Base-by-base conservation (phyloP, 2,329 filamentous ascomycete species). In the Xylaria sp. region DNA sequence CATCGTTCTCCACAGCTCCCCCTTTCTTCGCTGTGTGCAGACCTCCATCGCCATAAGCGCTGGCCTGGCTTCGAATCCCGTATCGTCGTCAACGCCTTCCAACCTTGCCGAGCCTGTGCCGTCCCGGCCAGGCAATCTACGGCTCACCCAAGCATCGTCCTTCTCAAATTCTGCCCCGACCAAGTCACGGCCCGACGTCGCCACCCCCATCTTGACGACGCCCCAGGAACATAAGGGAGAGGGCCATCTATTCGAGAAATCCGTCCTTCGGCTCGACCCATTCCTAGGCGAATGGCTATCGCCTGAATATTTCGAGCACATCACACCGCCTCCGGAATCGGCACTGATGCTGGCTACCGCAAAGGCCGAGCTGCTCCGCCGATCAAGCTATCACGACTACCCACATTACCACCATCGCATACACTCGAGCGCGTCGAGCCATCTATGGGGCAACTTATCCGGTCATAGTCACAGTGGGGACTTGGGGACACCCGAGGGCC, bases 231-330 rank as follows among this genome's bases (percentile, higher is more conserved):
- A 56, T 4, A 4, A 20, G n/a, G 20, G 31, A 33, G 26, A 23
- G n/a, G 6, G 23, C 7, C 72, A 74, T 4, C 74, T 33, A 33
- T 33, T 87, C 67, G 83, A 85, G 66, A 91, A 88, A 71, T 83
- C 88, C 3, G 85, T 90, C 10, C 81, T 99, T 57, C 91, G 96
- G 0, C 86, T 99, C 6, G 96, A 99, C 80, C 92, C 94, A 0
- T 97, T 97, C 77, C 85, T 99, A 0, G 95, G 96, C 58, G 96
- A 99, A 84, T 99, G 96, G 96, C 85, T 98, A 36, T 93, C 92
- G 1, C 93, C 94, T 0, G 91, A 94, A 77, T 99, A 99, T 79
- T 99, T 95, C 76, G 94, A 97, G 71, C 87, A 92, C 61, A 97
- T 97, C 72, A 95, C 92, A 0, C 93, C 94, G 3, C 96, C 96